Evolutionary conservation across 2,329 filamentous ascomycete species (phyloP).

Genomic region (Aspergillaceae sp.): DNA sequence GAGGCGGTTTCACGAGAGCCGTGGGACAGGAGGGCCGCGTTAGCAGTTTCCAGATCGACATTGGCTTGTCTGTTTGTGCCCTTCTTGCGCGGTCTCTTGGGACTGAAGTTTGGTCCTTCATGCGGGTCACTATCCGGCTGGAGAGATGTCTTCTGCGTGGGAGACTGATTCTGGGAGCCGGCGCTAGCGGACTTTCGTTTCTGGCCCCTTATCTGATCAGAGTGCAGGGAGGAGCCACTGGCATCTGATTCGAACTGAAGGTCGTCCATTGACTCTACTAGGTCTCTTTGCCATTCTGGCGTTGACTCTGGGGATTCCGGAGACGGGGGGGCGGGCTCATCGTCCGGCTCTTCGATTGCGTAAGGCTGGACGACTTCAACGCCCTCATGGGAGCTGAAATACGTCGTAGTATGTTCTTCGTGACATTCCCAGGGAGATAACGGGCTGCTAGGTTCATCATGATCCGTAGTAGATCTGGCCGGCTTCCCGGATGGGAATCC

Average conservation of each 20-base stretch:
- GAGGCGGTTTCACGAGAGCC: conserved; percentile 11
- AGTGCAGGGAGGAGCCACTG: conserved; percentile 3
- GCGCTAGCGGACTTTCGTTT: conserved; percentile 27
- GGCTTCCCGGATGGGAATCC: not conserved
- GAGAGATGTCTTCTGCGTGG: not conserved
- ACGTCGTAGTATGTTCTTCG: not conserved
- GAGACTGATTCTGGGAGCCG: conserved; percentile 1
- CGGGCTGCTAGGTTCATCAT: not conserved
- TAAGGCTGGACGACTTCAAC: conserved; percentile 31
- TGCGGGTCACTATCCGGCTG: conserved; percentile 8
- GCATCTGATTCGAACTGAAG: conserved; percentile 22
- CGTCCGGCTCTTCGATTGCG: conserved; percentile 29
- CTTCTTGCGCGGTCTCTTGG: conserved; percentile 20
- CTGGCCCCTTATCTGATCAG: conserved; percentile 18
- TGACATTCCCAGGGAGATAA: not conserved
- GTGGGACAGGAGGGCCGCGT: conserved; percentile 5
- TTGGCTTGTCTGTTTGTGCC: conserved; percentile 9
- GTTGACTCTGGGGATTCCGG: conserved; percentile 8
- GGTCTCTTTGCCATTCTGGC: conserved; percentile 24
- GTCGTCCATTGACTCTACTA: conserved; percentile 26
- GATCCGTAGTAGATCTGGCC: not conserved
- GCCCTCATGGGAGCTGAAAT: conserved; percentile 2
- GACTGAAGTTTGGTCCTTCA: conserved; percentile 7
- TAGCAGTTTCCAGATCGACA: conserved; percentile 6
- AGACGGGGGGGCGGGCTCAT: conserved; percentile 10